A percentile compares a stretch with the other conserved stretches of the same genome.
Evolutionary conservation across 345 rosid species (phyloP).

Genomic region (Acer campestre): DNA sequence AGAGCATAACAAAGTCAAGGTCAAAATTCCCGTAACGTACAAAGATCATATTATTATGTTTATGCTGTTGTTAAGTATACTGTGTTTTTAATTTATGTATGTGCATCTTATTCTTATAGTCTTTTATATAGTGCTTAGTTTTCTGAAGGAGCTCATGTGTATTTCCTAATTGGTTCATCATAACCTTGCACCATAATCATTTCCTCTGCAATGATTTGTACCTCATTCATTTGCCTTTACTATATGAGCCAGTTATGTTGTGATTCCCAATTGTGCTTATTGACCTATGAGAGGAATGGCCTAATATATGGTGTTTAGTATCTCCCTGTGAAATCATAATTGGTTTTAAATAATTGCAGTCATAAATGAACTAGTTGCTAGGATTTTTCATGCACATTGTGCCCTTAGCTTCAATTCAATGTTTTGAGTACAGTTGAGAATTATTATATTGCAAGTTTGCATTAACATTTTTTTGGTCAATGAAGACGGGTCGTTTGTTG

Average conservation of each 20-base stretch:
- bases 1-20: no score
- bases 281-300: background rate
- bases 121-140: background rate
- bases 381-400: background rate
- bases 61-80: no score
- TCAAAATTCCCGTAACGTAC: no score
- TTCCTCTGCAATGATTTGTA: no score
- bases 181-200: background rate
- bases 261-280: background rate
- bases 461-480: slow-evolving; percentile 58
- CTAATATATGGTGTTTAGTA: background rate
- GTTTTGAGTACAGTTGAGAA: background rate
- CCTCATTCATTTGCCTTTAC: background rate
- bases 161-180: background rate
- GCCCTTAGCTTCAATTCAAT: no score
- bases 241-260: background rate
- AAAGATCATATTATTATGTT: no score
- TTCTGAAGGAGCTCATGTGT: background rate
- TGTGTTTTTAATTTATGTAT: no score
- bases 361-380: background rate
- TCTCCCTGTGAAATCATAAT: background rate
- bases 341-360: background rate
- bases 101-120: no score
- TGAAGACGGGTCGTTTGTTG: slow-evolving; percentile 93
- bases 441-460: background rate